phyloP scores from a whole-genome alignment of 176 grass and related monocot genomes.

The Lolium multiflorum region DNA sequence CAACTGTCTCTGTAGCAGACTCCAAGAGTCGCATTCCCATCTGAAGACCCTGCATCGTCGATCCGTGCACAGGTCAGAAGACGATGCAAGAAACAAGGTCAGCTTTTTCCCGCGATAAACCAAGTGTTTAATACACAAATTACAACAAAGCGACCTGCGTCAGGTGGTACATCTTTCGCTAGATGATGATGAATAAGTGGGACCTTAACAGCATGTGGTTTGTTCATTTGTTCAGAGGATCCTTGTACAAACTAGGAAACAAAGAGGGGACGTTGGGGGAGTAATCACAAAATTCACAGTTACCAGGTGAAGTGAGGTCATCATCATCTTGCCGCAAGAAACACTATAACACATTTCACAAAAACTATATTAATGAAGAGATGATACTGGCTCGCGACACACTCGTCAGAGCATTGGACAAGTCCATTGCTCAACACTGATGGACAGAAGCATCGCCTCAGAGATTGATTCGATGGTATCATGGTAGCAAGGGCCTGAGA shows the following conservation, averaged over 20 bases:
- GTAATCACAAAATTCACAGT: constrained; percentile 70
- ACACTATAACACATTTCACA: constrained; percentile 53
- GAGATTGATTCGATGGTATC: background rate
- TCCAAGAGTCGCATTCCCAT: background rate
- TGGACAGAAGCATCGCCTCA: constrained; percentile 5
- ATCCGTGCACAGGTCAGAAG: background rate
- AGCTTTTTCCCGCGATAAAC: background rate
- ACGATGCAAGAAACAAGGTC: background rate
- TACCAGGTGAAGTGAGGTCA: constrained; percentile 39
- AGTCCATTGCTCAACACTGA: constrained; percentile 27
- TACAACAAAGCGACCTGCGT: background rate
- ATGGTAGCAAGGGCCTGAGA: constrained; percentile 25
- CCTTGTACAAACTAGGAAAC: background rate
- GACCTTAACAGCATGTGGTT: background rate
- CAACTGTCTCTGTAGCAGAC: background rate
- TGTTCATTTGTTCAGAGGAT: constrained; percentile 6
- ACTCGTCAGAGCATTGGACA: constrained; percentile 29
- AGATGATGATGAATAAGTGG: background rate
- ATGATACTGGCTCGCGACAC: constrained; percentile 40
- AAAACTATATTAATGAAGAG: constrained; percentile 40
- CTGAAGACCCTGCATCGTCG: background rate
- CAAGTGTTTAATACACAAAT: background rate
- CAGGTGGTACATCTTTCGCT: background rate
- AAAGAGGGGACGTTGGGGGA: background rate
- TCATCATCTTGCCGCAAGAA: constrained; percentile 18